A percentile compares a stretch with the other conserved stretches of the same genome.
Conservation (phyloP, 2,329 filamentous ascomycete species). For the Diaporthe amygdali region DNA sequence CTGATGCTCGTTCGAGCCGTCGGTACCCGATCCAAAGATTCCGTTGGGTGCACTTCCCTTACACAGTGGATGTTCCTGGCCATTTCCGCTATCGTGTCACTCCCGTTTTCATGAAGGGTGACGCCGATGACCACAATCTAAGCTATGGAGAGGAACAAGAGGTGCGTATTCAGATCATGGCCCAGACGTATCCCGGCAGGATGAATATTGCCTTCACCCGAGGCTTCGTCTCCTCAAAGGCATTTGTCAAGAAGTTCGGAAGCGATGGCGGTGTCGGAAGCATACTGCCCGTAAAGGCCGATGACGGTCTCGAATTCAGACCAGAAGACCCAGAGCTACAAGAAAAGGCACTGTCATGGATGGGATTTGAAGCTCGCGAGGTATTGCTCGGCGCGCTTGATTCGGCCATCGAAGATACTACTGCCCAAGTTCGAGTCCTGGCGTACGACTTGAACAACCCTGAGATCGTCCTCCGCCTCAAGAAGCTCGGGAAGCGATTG, state of each 20-base stretch:
- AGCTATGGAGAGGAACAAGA: slow-evolving; percentile 31
- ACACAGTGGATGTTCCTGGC: slow-evolving; percentile 25
- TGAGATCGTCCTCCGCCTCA: slow-evolving; percentile 28
- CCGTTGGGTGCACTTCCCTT: slow-evolving; percentile 30
- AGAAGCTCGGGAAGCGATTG: slow-evolving; percentile 26
- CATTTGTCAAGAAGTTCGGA: slow-evolving; percentile 28
- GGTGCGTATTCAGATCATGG: slow-evolving; percentile 28
- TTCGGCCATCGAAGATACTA: slow-evolving; percentile 28
- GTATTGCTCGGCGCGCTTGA: slow-evolving; percentile 28
- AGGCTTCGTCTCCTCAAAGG: slow-evolving; percentile 30
- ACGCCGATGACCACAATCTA: slow-evolving; percentile 15
- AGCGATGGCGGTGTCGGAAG: slow-evolving; percentile 23
- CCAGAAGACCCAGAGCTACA: slow-evolving; percentile 25
- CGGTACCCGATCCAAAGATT: slow-evolving; percentile 31
- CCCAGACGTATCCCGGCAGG: slow-evolving; percentile 29
- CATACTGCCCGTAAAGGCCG: slow-evolving; percentile 29
- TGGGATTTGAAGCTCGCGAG: slow-evolving; percentile 30
- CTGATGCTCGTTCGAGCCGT: slow-evolving; percentile 28
- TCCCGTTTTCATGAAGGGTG: slow-evolving; percentile 29
- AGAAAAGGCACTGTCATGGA: slow-evolving; percentile 29
- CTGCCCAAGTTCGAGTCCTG: slow-evolving; percentile 28
- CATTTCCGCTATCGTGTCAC: slow-evolving; percentile 28
- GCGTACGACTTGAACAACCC: slow-evolving; percentile 31
- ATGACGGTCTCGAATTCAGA: slow-evolving; percentile 29
- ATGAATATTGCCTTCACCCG: slow-evolving; percentile 31